Evolutionary conservation across 2,329 filamentous ascomycete species (phyloP).

Genomic region (Allantophomopsis cytisporea): DNA sequence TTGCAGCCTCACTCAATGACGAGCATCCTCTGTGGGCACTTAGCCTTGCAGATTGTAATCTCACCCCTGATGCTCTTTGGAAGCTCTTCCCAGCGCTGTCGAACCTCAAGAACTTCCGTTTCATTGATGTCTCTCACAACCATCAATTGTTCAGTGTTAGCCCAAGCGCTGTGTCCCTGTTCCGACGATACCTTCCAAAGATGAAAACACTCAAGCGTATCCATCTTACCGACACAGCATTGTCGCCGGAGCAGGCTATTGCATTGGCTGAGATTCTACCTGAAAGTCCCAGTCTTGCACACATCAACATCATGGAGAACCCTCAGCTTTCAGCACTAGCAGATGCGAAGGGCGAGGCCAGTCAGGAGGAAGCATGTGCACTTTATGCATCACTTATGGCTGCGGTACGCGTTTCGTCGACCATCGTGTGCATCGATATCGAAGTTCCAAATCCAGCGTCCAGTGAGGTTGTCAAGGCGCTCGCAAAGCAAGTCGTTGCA

Average conservation of each 20-base stretch:
- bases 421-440: conserved; percentile 81
- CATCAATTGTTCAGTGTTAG: conserved; percentile 61
- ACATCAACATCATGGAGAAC: conserved; percentile 81
- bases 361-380: conserved; percentile 86
- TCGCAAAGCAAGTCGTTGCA: conserved; percentile 88
- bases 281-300: conserved; percentile 67
- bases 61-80: conserved; percentile 60
- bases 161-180: conserved; percentile 58
- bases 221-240: conserved; percentile 71
- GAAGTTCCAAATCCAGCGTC: conserved; percentile 71
- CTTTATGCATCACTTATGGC: conserved; percentile 85
- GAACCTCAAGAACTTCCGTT: conserved; percentile 61
- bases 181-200: conserved; percentile 74
- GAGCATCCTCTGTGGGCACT: conserved; percentile 60
- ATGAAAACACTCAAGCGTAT: conserved; percentile 68
- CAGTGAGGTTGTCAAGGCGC: conserved; percentile 82
- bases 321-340: conserved; percentile 56
- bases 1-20: conserved; percentile 37
- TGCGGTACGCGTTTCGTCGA: conserved; percentile 70
- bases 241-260: conserved; percentile 81
- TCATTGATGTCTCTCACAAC: conserved; percentile 89
- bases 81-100: conserved; percentile 62
- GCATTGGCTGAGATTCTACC: conserved; percentile 82
- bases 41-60: conserved; percentile 73
- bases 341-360: conserved; percentile 61